Conservation (phyloP, 1,139 yeast genomes). For the Magnusiomyces tetraspermus region DNA sequence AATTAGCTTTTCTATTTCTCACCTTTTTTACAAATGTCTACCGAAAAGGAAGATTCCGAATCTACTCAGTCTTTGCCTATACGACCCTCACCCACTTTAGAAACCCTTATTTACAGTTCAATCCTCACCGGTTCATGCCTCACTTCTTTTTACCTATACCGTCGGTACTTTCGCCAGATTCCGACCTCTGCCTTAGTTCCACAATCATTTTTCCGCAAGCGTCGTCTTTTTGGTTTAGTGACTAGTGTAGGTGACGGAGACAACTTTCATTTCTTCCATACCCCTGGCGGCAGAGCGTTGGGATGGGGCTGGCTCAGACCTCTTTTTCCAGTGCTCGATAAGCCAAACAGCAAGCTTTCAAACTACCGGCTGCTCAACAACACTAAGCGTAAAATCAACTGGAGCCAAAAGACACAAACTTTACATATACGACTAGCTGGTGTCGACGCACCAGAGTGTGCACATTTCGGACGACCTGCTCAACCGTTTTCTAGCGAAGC, state of each 20-base stretch:
- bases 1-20: too few relatives aligned
- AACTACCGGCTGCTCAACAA: conserved; percentile 19
- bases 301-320: conserved; percentile 93
- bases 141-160: too few relatives aligned
- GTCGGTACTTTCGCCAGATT: conserved; percentile 28
- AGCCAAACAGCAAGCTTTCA: background rate
- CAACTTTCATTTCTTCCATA: conserved; percentile 81
- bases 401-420: conserved; percentile 24
- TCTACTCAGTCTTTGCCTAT: too few relatives aligned
- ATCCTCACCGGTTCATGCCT: too few relatives aligned
- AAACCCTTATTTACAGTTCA: too few relatives aligned
- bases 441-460: conserved; percentile 94
- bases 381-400: background rate
- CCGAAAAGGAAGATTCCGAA: too few relatives aligned
- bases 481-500: conserved; percentile 88
- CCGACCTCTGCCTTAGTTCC: conserved; percentile 28
- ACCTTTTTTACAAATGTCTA: too few relatives aligned
- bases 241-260: conserved; percentile 97
- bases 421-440: conserved; percentile 73
- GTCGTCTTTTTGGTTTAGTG: conserved; percentile 64
- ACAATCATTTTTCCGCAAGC: conserved; percentile 28
- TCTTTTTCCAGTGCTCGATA: conserved; percentile 34
- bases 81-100: too few relatives aligned
- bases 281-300: conserved; percentile 78
- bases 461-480: conserved; percentile 91